Percentiles rank a stretch among this genome's conserved stretches.
phyloP scores from a whole-genome alignment of 805 yeast species.

The Myxozyma kluyveri region DNA sequence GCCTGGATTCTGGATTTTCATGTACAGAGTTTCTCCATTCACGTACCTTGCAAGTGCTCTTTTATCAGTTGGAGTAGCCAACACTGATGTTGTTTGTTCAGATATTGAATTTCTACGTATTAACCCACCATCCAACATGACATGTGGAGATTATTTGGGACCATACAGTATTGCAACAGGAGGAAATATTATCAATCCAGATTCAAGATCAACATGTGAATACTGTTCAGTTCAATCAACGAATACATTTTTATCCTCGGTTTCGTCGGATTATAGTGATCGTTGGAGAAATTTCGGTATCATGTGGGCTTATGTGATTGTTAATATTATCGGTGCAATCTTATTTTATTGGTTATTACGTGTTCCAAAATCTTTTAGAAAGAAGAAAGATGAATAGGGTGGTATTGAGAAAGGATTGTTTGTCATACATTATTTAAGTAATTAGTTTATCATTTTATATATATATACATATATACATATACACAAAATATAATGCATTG shows the following conservation, averaged over 20 bases:
- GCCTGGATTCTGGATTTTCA: conserved; percentile 84
- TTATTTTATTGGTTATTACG: conserved; percentile 39
- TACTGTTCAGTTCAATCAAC: conserved; percentile 37
- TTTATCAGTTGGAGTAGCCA: conserved; percentile 50
- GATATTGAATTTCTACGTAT: conserved; percentile 49
- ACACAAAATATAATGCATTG: too few relatives aligned
- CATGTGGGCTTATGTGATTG: conserved; percentile 46
- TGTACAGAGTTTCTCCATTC: conserved; percentile 70
- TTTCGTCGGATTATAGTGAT: conserved; percentile 43
- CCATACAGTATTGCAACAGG: conserved; percentile 43
- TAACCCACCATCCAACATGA: conserved; percentile 51
- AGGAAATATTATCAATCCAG: conserved; percentile 56
- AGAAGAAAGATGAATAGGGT: conserved; percentile 13
- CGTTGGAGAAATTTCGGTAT: conserved; percentile 70
- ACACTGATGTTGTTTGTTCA: conserved; percentile 51
- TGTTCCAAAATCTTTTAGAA: conserved; percentile 23
- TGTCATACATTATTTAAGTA: too few relatives aligned
- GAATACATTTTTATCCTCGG: conserved; percentile 35
- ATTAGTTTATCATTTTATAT: too few relatives aligned
- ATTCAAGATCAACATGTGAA: conserved; percentile 53
- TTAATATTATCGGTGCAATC: conserved; percentile 43
- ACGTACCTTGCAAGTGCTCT: conserved; percentile 66
- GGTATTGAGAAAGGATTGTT: too few relatives aligned
- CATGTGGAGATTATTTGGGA: conserved; percentile 58
- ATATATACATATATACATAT: too few relatives aligned